Conservation (phyloP, 176 grass and related monocot species). For the Neostapfia colusana region DNA sequence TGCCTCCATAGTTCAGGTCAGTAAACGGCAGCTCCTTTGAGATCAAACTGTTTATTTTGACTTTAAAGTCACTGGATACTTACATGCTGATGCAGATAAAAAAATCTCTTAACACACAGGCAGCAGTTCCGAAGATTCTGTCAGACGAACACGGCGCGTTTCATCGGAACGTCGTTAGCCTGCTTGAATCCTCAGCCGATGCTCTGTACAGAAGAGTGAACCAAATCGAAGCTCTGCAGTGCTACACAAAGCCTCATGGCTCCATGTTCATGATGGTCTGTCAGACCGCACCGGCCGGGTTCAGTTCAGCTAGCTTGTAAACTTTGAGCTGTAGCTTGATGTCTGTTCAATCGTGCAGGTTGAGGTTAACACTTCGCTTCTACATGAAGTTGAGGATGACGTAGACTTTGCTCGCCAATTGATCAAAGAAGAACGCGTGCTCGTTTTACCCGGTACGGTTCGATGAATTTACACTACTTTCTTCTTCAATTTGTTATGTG, state of each 20-base stretch:
- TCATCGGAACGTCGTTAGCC: slow-evolving; percentile 48
- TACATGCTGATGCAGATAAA: slow-evolving; percentile 1
- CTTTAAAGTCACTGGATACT: too few relatives aligned
- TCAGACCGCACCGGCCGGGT: not conserved
- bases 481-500: too few relatives aligned
- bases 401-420: slow-evolving; percentile 72
- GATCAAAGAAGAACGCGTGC: slow-evolving; percentile 90
- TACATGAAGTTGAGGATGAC: slow-evolving; percentile 67
- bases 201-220: slow-evolving; percentile 55
- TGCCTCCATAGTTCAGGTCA: slow-evolving; percentile 79
- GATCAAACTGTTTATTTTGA: too few relatives aligned
- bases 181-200: slow-evolving; percentile 68
- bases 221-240: slow-evolving; percentile 64
- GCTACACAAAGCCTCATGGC: slow-evolving; percentile 72
- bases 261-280: slow-evolving; percentile 99
- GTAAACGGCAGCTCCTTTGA: too few relatives aligned
- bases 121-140: slow-evolving; percentile 65
- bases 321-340: not conserved
- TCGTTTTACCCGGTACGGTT: slow-evolving; percentile 73
- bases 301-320: not conserved
- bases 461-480: not conserved
- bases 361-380: slow-evolving; percentile 64
- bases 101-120: slow-evolving; percentile 39
- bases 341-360: slow-evolving; percentile 48
- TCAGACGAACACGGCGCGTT: slow-evolving; percentile 61